Percentiles rank a stretch among this genome's conserved stretches.
These are phyloP conservation scores for Aspergillus neotritici DNA, from an alignment of 2,329 filamentous ascomycete species.

Conservation along the genomic window DNA sequence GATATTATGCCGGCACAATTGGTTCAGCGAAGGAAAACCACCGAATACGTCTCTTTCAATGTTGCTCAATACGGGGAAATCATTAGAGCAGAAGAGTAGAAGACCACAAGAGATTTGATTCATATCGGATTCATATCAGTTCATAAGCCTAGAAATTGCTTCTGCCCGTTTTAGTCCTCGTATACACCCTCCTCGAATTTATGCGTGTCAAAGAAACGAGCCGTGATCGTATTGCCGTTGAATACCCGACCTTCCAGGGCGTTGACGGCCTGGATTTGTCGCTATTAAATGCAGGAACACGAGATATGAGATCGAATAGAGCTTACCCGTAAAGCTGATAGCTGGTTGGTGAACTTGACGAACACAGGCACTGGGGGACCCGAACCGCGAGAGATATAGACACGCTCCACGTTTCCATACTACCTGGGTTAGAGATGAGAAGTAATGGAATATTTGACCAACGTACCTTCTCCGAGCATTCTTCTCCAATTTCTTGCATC, in stretches of 20 bases:
- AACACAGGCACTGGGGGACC: constrained; percentile 63
- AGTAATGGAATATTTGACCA: not conserved
- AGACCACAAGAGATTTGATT: not conserved
- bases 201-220: constrained; percentile 74
- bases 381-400: constrained; percentile 64
- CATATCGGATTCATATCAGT: not conserved
- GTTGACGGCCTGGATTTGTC: constrained; percentile 65
- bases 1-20: not conserved
- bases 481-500: constrained; percentile 91
- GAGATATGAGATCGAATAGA: not conserved
- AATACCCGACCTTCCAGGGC: constrained; percentile 83
- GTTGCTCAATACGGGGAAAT: not conserved
- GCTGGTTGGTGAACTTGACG: constrained; percentile 81
- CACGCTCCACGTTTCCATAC: constrained; percentile 77
- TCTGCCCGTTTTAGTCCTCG: constrained; percentile 23
- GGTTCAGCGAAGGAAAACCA: too few species aligned
- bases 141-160: not conserved
- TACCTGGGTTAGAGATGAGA: constrained; percentile 28
- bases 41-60: not conserved
- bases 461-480: constrained; percentile 72
- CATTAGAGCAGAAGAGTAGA: not conserved
- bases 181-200: constrained; percentile 69
- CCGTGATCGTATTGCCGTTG: constrained; percentile 77
- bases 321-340: constrained; percentile 77
- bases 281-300: not conserved